A percentile compares a stretch with the other conserved stretches of the same genome.
Conservation (phyloP, 2,329 filamentous ascomycete species). For the Ceratocystis lukuohia region DNA sequence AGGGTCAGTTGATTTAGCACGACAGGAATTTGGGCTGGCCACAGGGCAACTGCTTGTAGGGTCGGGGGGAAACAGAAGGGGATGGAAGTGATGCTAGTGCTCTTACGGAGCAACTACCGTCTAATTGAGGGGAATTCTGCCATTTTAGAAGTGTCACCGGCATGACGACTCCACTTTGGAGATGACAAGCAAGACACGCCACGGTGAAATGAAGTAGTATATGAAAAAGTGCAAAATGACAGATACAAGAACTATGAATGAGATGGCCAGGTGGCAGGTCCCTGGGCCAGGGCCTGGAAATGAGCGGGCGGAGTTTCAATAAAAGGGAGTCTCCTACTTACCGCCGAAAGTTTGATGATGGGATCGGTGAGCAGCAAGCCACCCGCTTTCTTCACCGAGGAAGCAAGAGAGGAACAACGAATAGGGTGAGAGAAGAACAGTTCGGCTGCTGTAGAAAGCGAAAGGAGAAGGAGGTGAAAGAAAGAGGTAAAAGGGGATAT, state of each 20-base stretch:
- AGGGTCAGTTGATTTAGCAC: neutral
- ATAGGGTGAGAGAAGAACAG: neutral
- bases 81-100: neutral
- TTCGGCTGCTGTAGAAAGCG: neutral
- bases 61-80: neutral
- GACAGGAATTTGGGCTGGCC: neutral
- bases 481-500: too few relatives aligned
- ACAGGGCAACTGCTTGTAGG: too few relatives aligned
- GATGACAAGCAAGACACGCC: neutral
- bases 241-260: too few relatives aligned
- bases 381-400: neutral
- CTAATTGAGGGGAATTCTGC: neutral
- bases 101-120: neutral
- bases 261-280: too few relatives aligned
- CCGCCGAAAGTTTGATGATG: too few relatives aligned
- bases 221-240: too few relatives aligned
- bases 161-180: neutral
- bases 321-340: too few relatives aligned
- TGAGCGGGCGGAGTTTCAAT: too few relatives aligned
- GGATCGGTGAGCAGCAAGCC: too few relatives aligned
- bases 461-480: too few relatives aligned
- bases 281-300: too few relatives aligned
- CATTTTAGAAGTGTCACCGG: neutral
- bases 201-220: too few relatives aligned
- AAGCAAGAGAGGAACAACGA: neutral